Evolutionary conservation across 768 basidiomycete species (phyloP), one percentile per base, ranked within the genome.

Genomic region (Daedaleopsis nitida): DNA sequence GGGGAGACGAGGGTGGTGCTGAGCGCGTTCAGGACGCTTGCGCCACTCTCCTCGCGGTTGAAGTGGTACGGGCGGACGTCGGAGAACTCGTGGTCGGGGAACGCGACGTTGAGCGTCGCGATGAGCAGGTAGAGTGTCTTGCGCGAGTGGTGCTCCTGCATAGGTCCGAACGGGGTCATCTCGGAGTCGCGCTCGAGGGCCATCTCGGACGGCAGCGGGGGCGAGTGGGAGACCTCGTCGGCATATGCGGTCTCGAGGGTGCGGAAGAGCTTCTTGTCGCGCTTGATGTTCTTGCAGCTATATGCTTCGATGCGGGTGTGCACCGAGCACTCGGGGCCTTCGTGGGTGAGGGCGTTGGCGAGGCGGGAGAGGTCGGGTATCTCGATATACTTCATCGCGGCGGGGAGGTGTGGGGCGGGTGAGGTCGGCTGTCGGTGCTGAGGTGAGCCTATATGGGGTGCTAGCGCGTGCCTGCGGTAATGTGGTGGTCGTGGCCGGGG

Each of bases 41-140:
- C 90, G 35, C 82, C 82, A 42, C 80, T 87, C 74, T 84, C 71
- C 74, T 96, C 93, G 59, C 88, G 88, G 71, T 83, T 86, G 75
- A 99, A 99, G 68, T 96, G 90, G 11, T 88, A 88, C 0, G 95
- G 92, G 27, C 90, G 86, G 54, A 97, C 89, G 73, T 92, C 89
- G 8, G 92, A 92, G 79, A 98, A 99, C 71, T 98, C 96, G 78
- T 98, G 85, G 83, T 98, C 96, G 2, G 96, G 96, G 72, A 96
- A 99, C 7, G 96, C 96, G 69, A 94, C 86, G 79, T 99, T 99
- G 69, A 99, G 88, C 3, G 95, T 94, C 35, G 94, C 91, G 69
- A 98, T 97, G 73, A 98, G 89, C 52, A 96, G 86, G 80, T 95
- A 97, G 59, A 97, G 88, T 4, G 92, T 96, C 83, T 96, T 97